These are phyloP conservation scores for Tilletia setariae DNA, from an alignment of 1,284 basidiomycete genomes.

Conservation along the genomic window DNA sequence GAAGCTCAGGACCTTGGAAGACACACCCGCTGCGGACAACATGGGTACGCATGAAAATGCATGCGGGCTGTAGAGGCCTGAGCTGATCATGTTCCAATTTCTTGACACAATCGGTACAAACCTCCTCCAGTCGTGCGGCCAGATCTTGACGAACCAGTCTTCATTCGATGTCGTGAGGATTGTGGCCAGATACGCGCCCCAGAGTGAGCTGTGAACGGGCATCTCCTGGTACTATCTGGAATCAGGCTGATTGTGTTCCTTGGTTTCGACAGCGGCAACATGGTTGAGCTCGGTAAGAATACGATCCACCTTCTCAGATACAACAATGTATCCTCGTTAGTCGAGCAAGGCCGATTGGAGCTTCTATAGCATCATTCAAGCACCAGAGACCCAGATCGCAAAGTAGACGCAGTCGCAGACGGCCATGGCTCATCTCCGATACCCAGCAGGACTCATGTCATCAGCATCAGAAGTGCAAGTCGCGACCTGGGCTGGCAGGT, in stretches of 20 bases:
- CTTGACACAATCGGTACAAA: background rate
- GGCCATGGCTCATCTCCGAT: background rate
- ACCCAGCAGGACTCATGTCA: no score
- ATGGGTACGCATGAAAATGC: constrained; percentile 33
- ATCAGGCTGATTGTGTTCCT: background rate
- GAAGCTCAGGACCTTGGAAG: constrained; percentile 32
- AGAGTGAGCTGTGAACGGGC: constrained; percentile 29
- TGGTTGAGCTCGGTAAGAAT: constrained; percentile 30
- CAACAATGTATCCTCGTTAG: constrained; percentile 34
- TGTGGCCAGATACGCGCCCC: constrained; percentile 38
- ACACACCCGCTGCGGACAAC: constrained; percentile 25
- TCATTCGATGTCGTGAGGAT: constrained; percentile 43
- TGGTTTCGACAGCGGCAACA: constrained; percentile 28
- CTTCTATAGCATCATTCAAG: constrained; percentile 26
- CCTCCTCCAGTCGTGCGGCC: constrained; percentile 33
- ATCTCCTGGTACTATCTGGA: background rate
- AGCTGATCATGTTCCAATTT: no score
- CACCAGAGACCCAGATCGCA: background rate
- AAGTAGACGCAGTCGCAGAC: background rate
- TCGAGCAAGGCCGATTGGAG: constrained; percentile 36
- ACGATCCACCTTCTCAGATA: constrained; percentile 48
- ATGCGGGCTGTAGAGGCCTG: no score
- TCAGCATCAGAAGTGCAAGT: no score
- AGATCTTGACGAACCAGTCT: constrained; percentile 45
- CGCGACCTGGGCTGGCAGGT: no score